Evolutionary conservation across 1,139 yeast species (phyloP), one percentile per base, ranked within the genome.

Genomic region (Magnusiomyces suaveolens): DNA sequence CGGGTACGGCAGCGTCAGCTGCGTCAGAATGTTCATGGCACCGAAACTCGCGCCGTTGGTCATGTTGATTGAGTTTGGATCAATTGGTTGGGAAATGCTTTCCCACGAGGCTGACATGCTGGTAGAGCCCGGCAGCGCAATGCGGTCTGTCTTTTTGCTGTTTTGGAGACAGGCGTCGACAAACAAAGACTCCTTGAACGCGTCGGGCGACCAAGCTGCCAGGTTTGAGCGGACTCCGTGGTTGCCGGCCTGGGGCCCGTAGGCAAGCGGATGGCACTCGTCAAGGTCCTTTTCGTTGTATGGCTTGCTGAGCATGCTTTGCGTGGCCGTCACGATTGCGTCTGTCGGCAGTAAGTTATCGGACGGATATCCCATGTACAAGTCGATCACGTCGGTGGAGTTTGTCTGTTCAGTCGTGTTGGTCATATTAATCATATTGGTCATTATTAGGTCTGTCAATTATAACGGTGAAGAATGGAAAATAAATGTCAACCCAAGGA

Each of bases 31-130:
- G 62, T 83, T 83, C 64, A 86, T 80, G 20, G 86, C 78, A 1
- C 97, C 97, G 65, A 81, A 87, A n/a, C 95, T 84, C 0, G 96
- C 95, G 20, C 97, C 97, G 41, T 81, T 85, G 2, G 96, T 87
- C 58, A 89, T 70, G 66, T 85, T 87, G 47, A 89, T 67, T 24
- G 63, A 56, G 59, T 82, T 81, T 0, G 87, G 78, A 52, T 72
- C 69, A 0, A 79, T 69, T 4, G 41, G 41, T n/a, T 36, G 16
- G 8, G 41, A 29, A 6, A 29, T 6, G 12, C 6, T 29, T 29
- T 29, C 36, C 16, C 18, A n/a, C 16, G 41, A 16, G 10, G 33
- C 12, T 29, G 41, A 36, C 18, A 18, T 36, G 8, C 18, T 6
- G 41, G 41, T 14, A 8, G 41, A 36, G 18, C 41, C 18, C 18